Evolutionary conservation across 1,284 basidiomycete species (phyloP).

Genomic region (Tetrapyrgos nigripes): DNA sequence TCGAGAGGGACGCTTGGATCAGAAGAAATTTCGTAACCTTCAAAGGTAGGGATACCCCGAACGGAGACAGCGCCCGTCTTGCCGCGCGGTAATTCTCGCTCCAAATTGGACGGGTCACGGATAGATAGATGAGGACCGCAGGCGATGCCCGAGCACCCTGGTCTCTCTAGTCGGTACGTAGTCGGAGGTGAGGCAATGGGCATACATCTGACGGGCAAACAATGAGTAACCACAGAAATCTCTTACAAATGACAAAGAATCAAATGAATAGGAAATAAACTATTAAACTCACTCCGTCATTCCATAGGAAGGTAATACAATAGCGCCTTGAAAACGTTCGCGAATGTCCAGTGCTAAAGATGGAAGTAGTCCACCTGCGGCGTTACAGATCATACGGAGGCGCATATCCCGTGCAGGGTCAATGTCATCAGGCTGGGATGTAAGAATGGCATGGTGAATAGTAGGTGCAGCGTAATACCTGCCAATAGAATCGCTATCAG

Average conservation of each 20-base stretch:
- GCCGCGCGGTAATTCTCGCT: conserved; percentile 39
- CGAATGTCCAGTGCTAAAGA: conserved; percentile 46
- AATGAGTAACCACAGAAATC: no score
- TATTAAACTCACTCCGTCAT: conserved; percentile 49
- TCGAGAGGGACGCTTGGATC: conserved; percentile 37
- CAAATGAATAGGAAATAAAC: conserved; percentile 30
- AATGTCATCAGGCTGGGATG: conserved; percentile 40
- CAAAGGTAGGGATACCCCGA: conserved; percentile 48
- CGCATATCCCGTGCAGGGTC: conserved; percentile 38
- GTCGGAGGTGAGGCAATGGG: conserved; percentile 35
- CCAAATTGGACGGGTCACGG: conserved; percentile 43
- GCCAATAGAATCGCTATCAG: conserved; percentile 13
- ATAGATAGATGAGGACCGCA: conserved; percentile 54
- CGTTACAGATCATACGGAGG: conserved; percentile 54
- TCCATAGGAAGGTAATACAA: conserved; percentile 53
- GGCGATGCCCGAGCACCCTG: conserved; percentile 51
- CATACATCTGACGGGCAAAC: conserved; percentile 9
- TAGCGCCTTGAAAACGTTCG: conserved; percentile 43
- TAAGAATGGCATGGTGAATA: conserved; percentile 51
- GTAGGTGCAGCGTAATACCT: conserved; percentile 57
- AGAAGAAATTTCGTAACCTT: conserved; percentile 35
- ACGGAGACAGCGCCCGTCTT: conserved; percentile 49
- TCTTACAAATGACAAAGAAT: no score
- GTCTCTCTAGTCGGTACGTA: conserved; percentile 49
- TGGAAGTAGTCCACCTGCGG: conserved; percentile 51